Conservation (phyloP, 1,284 basidiomycete genomes). For the Puccinia triticina region DNA sequence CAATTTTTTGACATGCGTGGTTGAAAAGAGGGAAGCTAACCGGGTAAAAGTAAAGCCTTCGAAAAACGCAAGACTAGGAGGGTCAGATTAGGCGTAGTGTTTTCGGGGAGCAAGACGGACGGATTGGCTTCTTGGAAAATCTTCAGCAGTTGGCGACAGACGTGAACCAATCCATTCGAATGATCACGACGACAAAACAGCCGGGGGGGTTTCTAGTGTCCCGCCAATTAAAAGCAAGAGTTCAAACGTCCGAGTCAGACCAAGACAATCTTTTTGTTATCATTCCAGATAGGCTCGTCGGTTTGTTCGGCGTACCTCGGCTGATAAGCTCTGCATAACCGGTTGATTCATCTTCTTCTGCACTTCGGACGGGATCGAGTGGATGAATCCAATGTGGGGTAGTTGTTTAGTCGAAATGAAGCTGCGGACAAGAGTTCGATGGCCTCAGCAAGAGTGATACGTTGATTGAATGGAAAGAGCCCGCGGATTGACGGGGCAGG, state of each 20-base stretch:
- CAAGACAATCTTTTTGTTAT: background rate
- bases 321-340: slow-evolving; percentile 26
- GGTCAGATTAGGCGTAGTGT: slow-evolving; percentile 15
- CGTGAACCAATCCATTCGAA: slow-evolving; percentile 11
- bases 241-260: background rate
- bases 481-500: background rate
- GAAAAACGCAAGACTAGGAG: slow-evolving; percentile 33
- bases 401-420: slow-evolving; percentile 41
- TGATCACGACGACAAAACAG: slow-evolving; percentile 15
- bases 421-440: background rate
- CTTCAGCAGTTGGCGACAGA: slow-evolving; percentile 24
- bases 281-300: background rate
- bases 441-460: background rate
- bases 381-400: slow-evolving; percentile 38
- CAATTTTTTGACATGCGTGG: background rate
- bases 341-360: slow-evolving; percentile 34
- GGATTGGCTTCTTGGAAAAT: slow-evolving; percentile 26
- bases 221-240: background rate
- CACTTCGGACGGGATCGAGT: slow-evolving; percentile 15
- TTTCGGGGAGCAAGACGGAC: background rate
- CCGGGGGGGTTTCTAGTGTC: slow-evolving; percentile 36
- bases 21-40: background rate
- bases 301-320: background rate
- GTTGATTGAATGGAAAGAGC: background rate
- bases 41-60: slow-evolving; percentile 33